These are phyloP conservation scores for Melampsora medusae DNA, from an alignment of 1,284 basidiomycete species.

Conservation along the genomic window DNA sequence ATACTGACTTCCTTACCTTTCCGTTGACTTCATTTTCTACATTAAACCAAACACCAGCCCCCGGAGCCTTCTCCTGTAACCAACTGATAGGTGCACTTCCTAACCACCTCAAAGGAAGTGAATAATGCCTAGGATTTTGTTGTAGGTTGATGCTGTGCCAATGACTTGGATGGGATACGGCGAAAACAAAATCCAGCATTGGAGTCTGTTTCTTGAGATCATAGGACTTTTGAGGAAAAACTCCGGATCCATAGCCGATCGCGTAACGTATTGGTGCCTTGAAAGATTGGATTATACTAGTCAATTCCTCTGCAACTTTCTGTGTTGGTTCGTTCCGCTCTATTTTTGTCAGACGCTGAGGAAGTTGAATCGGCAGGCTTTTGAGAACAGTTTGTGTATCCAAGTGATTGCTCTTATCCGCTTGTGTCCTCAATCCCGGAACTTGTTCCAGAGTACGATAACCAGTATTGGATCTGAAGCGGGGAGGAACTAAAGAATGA, in stretches of 20 bases:
- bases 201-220: slow-evolving; percentile 58
- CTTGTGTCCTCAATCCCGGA: background rate
- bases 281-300: slow-evolving; percentile 71
- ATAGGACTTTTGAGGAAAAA: slow-evolving; percentile 83
- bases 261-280: slow-evolving; percentile 84
- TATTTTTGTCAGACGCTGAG: background rate
- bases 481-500: slow-evolving; percentile 5
- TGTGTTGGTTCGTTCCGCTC: background rate
- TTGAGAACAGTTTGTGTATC: background rate
- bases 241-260: slow-evolving; percentile 90
- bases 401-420: background rate
- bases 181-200: slow-evolving; percentile 94
- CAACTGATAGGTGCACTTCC: slow-evolving; percentile 74
- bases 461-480: background rate
- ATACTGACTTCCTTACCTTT: slow-evolving; percentile 60
- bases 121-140: slow-evolving; percentile 85
- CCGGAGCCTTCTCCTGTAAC: slow-evolving; percentile 66
- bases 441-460: background rate
- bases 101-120: slow-evolving; percentile 73
- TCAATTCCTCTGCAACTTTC: slow-evolving; percentile 60
- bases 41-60: slow-evolving; percentile 93
- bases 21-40: slow-evolving; percentile 78
- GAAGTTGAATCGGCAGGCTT: background rate
- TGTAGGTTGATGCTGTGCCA: slow-evolving; percentile 94
- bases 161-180: slow-evolving; percentile 82